phyloP scores from a whole-genome alignment of 2,329 filamentous ascomycete species.

The Fusarium mundagurra region DNA sequence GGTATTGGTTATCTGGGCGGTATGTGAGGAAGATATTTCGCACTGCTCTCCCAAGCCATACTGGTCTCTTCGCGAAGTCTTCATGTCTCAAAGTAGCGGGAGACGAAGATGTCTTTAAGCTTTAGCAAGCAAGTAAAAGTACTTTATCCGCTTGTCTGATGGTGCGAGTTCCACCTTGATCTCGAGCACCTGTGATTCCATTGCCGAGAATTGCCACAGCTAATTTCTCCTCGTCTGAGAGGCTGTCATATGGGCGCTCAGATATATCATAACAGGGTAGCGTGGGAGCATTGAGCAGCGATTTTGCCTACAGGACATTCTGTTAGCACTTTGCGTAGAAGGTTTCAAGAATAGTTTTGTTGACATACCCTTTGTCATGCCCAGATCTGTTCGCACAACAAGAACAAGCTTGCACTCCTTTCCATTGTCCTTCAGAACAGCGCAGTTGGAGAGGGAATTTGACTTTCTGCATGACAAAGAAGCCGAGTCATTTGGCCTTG shows the following conservation, averaged over 20 bases:
- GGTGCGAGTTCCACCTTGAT: not conserved
- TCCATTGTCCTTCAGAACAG: constrained; percentile 50
- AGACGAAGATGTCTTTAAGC: not conserved
- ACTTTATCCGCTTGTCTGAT: not conserved
- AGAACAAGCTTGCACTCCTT: constrained; percentile 96
- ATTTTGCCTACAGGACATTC: constrained; percentile 81
- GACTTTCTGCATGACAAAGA: too few species aligned
- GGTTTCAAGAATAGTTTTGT: fast-evolving
- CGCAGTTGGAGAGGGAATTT: too few species aligned
- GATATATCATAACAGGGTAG: constrained; percentile 68
- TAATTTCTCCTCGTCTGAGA: not conserved
- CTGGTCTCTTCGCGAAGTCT: too few species aligned
- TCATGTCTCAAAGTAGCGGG: not conserved
- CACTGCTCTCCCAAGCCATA: too few species aligned
- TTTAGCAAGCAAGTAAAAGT: too few species aligned
- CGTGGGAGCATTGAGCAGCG: constrained; percentile 92
- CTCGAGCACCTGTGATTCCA: not conserved
- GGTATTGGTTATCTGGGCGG: too few species aligned
- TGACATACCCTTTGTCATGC: constrained; percentile 91
- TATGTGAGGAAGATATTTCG: too few species aligned
- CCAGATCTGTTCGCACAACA: constrained; percentile 91
- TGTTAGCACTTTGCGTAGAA: not conserved
- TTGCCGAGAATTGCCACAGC: not conserved
- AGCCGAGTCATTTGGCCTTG: not conserved
- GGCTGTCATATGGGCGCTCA: not conserved